Conservation (phyloP, 1,139 yeast genomes). For the Schwanniomyces etchellsii region DNA sequence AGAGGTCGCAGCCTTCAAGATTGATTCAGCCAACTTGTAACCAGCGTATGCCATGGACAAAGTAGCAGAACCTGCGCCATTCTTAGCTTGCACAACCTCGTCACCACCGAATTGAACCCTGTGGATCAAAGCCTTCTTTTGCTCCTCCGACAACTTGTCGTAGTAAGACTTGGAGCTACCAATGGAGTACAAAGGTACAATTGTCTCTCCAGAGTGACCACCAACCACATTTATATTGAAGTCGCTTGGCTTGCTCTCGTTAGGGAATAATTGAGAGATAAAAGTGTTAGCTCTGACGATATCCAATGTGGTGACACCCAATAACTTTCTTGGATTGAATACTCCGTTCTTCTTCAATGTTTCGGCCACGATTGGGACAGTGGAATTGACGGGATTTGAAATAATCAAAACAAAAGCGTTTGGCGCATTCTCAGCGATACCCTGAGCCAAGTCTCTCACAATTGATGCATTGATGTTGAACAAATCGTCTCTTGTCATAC, state of each 20-base stretch:
- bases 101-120: constrained; percentile 99
- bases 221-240: constrained; percentile 85
- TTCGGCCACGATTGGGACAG: constrained; percentile 97
- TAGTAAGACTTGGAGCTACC: constrained; percentile 43
- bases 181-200: constrained; percentile 83
- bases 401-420: constrained; percentile 83
- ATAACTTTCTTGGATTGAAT: constrained; percentile 85
- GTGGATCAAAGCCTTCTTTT: constrained; percentile 70
- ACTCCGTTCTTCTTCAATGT: constrained; percentile 81
- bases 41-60: constrained; percentile 99
- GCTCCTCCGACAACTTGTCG: constrained; percentile 43
- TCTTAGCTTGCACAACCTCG: constrained; percentile 97
- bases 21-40: constrained; percentile 86
- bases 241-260: constrained; percentile 55
- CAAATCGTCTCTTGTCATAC: constrained; percentile 97
- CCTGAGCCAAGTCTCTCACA: constrained; percentile 86
- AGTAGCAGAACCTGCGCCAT: constrained; percentile 99
- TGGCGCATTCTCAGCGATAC: constrained; percentile 82
- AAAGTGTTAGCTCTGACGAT: constrained; percentile 91
- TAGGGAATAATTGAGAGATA: constrained; percentile 59
- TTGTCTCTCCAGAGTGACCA: constrained; percentile 98
- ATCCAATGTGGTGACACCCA: constrained; percentile 97
- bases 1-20: constrained; percentile 57
- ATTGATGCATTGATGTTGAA: constrained; percentile 97
- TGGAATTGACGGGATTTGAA: constrained; percentile 97